These are phyloP conservation scores for Lepraria neglecta DNA, from an alignment of 495 filamentous ascomycete species.

Conservation along the genomic window DNA sequence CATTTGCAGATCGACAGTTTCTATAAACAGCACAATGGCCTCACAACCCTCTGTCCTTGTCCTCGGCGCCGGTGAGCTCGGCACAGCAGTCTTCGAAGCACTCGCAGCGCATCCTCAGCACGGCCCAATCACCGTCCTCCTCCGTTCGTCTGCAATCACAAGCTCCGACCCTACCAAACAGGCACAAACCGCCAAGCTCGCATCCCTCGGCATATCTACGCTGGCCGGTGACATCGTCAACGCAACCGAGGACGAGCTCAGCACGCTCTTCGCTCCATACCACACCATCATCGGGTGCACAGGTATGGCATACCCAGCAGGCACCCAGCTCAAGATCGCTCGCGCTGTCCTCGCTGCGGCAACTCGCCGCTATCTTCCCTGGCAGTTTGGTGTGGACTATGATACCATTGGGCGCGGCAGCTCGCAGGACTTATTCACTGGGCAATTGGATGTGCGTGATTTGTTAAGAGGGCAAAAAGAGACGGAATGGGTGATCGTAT, in stretches of 20 bases:
- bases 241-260: slow-evolving; percentile 36
- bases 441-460: slow-evolving; percentile 52
- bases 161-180: slow-evolving; percentile 31
- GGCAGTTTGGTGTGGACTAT: slow-evolving; percentile 65
- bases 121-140: slow-evolving; percentile 41
- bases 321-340: slow-evolving; percentile 47
- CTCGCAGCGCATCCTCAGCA: slow-evolving; percentile 38
- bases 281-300: slow-evolving; percentile 49
- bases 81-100: slow-evolving; percentile 45
- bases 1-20: too few species aligned
- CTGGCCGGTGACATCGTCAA: slow-evolving; percentile 44
- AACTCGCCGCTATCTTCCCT: slow-evolving; percentile 50
- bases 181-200: slow-evolving; percentile 30
- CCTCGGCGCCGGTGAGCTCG: slow-evolving; percentile 58
- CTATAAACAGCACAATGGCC: not conserved
- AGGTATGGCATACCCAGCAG: slow-evolving; percentile 47
- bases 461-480: slow-evolving; percentile 42
- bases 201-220: slow-evolving; percentile 35
- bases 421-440: slow-evolving; percentile 53
- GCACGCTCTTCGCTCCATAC: slow-evolving; percentile 40
- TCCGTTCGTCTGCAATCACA: slow-evolving; percentile 42
- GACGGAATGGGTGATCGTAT: slow-evolving; percentile 53
- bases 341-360: slow-evolving; percentile 45
- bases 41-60: slow-evolving; percentile 42
- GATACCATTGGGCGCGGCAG: slow-evolving; percentile 50